Evolutionary conservation across 2,329 filamentous ascomycete species (phyloP).

Genomic region (Coniochaeta hoffmannii): DNA sequence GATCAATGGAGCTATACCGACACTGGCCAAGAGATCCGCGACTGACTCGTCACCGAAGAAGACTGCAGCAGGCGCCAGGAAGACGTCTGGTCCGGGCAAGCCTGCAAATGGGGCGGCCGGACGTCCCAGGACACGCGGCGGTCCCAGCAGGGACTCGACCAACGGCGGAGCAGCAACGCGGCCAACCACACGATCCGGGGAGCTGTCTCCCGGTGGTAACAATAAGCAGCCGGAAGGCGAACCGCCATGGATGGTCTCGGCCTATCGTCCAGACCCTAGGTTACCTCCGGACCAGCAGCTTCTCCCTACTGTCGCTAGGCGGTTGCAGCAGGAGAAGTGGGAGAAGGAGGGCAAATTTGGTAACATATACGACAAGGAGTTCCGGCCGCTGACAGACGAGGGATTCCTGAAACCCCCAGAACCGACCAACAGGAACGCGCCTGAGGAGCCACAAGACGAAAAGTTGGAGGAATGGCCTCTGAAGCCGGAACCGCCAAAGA

Average conservation of each 20-base stretch:
- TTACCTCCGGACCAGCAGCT: conserved; percentile 93
- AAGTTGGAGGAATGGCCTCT: conserved; percentile 53
- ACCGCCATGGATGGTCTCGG: conserved; percentile 87
- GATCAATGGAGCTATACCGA: conserved; percentile 13
- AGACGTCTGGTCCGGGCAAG: conserved; percentile 36
- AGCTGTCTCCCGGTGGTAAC: conserved; percentile 42
- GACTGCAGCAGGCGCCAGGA: conserved; percentile 27
- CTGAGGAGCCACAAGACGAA: conserved; percentile 20
- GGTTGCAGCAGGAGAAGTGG: conserved; percentile 91
- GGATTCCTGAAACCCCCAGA: conserved; percentile 39
- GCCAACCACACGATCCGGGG: conserved; percentile 56
- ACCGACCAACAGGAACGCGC: conserved; percentile 16
- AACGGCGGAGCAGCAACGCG: conserved; percentile 43
- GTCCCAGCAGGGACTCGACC: conserved; percentile 39
- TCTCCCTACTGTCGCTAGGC: conserved; percentile 84
- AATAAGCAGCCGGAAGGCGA: conserved; percentile 80
- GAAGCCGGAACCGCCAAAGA: conserved; percentile 28
- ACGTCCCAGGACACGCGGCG: conserved; percentile 58
- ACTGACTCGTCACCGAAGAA: conserved; percentile 52
- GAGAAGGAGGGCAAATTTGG: conserved; percentile 85
- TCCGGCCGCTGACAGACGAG: conserved; percentile 72
- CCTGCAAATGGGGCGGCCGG: conserved; percentile 27
- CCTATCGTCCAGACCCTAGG: conserved; percentile 92
- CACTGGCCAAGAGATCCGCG: conserved; percentile 30
- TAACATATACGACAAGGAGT: conserved; percentile 78